Evolutionary conservation across 169 alveolate species (phyloP), one percentile per base, ranked within the genome.

Genomic region (Eimeria necatrix): DNA sequence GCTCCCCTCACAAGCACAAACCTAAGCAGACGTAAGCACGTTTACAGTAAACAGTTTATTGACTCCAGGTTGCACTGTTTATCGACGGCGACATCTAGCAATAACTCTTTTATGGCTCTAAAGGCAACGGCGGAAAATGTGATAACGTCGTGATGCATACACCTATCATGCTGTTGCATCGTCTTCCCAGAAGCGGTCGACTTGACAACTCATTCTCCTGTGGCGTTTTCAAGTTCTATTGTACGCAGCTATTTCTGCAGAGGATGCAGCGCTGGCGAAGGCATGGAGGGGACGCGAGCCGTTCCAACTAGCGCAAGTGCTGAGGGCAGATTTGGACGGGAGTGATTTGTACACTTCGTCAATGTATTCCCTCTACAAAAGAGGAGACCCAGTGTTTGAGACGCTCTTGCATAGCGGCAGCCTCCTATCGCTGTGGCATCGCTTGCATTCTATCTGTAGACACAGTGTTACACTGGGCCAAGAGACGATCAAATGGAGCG

Each of bases 381-480:
- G 95, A 3, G 95, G 95, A 41, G 95, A 91, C 26, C 85, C 80
- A 18, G 52, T 76, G 95, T 71, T 91, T 49, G 95, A 91, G 91
- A 64, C 78, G 0, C 91, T 91, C 52, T n/a, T 91, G 61, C 87
- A 91, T 56, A 91, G 95, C 76, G 95, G 95, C 48, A 91, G 95
- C 85, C 88, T 91, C 41, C 76, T 91, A 5, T 91, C 95, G 18
- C 71, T 91, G n/a, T 91, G 95, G 95, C 74, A 84, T 20, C 95
- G 95, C 18, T 85, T 91, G 73, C 90, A 91, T 4, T 91, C 95
- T 56, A 83, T 91, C 70, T 91, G 76, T 26, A 70, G 52, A n/a
- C 91, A 74, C 41, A 91, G 46, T 0, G 68, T 46, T 32, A 73
- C 84, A 53, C 59, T 84, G 8, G 95, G 91, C 24, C 71, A 64